Base-by-base conservation (phyloP, 495 filamentous ascomycete genomes). In the Baudoinia panamericana region DNA sequence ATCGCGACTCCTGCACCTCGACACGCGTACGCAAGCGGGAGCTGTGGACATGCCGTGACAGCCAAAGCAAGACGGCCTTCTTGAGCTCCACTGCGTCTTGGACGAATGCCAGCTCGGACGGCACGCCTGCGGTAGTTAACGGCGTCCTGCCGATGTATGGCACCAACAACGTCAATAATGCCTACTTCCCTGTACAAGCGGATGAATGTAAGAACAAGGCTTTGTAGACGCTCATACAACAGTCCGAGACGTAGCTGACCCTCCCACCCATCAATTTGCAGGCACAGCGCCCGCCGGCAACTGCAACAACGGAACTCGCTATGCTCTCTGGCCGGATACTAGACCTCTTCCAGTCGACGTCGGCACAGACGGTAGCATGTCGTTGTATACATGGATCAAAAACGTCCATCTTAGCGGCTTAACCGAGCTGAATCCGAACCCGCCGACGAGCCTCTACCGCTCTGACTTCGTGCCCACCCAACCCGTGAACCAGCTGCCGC, bases 301-400 rank as follows among this genome's bases (percentile, higher is more conserved):
- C 13, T 60, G 57, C 41, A 12, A 18, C 4, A 53, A 61, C 40
- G 50, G 50, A 3, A 39, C 42, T 6, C 48, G 58, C 6, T 58
- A 48, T 15, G 41, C 46, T 8, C 15, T 54, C 8, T 61, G 58
- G 58, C 52, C 58, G 7, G 51, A 61, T 28, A 46, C 36, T 17
- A 57, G 51, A 15, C 58, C 58, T 2, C 45, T 59, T 26, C 31
- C 57, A 17, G 41, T 55, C 5, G 37, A 48, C 19, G n/a, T n/a
- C n/a, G 13, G 8, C 13, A 28, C 21, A 20, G 30, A 34, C 31
- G 50, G 50, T 12, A 35, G 26, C 4, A 47, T 48, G 7, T 47
- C 44, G 11, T 46, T 48, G 2, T 60, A 58, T 39, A 60, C 55
- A 15, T 61, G 55, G 53, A 55, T 61, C 41, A 30, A 23, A 30